These are phyloP conservation scores for Nemania serpens DNA, from an alignment of 2,329 filamentous ascomycete genomes.

Conservation along the genomic window DNA sequence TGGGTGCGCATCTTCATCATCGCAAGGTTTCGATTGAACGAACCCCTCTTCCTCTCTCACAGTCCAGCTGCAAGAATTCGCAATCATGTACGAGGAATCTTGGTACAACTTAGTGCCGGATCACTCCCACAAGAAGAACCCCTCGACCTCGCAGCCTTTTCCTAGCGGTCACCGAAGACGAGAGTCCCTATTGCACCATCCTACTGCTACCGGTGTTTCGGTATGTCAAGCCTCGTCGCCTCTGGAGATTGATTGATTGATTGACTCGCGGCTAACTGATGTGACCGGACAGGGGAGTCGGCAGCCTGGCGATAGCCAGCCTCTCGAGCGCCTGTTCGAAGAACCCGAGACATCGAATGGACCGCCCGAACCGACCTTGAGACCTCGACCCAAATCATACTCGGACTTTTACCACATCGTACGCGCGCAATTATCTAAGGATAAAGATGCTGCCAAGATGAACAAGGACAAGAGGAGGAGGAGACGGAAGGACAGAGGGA, in stretches of 20 bases:
- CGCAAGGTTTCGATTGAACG: neutral
- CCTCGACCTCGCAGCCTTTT: slow-evolving; percentile 47
- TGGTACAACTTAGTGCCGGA: slow-evolving; percentile 81
- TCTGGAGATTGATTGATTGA: neutral
- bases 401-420: slow-evolving; percentile 74
- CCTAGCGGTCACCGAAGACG: slow-evolving; percentile 64
- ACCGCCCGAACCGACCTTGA: slow-evolving; percentile 68
- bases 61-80: neutral
- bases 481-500: slow-evolving; percentile 48
- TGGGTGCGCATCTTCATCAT: slow-evolving; percentile 9
- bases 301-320: slow-evolving; percentile 57
- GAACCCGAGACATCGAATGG: slow-evolving; percentile 58
- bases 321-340: slow-evolving; percentile 63
- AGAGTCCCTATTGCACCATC: slow-evolving; percentile 70
- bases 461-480: slow-evolving; percentile 42
- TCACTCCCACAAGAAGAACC: slow-evolving; percentile 55
- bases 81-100: slow-evolving; percentile 77
- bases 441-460: slow-evolving; percentile 51
- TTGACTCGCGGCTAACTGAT: slow-evolving; percentile 26
- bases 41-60: no score
- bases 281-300: slow-evolving; percentile 53
- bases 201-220: slow-evolving; percentile 58
- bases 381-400: slow-evolving; percentile 74
- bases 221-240: no score
- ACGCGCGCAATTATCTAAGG: slow-evolving; percentile 60